Percentiles rank a stretch among this genome's conserved stretches.
Conservation (phyloP, 129 eudicot genomes). For the Ambrosia artemisiifolia region DNA sequence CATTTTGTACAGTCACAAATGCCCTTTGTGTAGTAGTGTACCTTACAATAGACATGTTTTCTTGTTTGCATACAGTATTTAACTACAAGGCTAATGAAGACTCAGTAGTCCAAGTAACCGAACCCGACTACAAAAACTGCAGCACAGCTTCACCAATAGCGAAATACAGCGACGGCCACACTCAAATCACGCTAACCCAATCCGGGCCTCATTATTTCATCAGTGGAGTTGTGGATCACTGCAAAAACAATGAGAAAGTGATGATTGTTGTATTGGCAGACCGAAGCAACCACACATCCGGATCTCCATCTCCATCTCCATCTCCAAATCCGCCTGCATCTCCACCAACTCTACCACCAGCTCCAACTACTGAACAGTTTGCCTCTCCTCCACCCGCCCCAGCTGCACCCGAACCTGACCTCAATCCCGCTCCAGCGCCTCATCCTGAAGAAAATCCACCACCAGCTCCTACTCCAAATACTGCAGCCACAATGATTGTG, state of each 20-base stretch:
- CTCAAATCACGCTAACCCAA: constrained; percentile 22
- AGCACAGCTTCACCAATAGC: constrained; percentile 36
- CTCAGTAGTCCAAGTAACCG: constrained; percentile 57
- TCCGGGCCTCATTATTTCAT: constrained; percentile 44
- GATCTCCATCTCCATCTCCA: constrained; percentile 31
- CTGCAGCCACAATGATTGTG: constrained; percentile 29
- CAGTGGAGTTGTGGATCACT: constrained; percentile 38
- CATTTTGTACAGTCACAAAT: not conserved
- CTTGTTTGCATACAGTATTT: constrained; percentile 38
- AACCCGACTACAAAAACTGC: constrained; percentile 49
- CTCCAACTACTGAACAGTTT: constrained; percentile 30
- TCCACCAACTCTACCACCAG: constrained; percentile 29
- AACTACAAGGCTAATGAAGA: constrained; percentile 47
- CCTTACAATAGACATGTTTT: not conserved
- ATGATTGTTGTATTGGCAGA: constrained; percentile 37
- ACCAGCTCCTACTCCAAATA: constrained; percentile 28
- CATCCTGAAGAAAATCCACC: not conserved
- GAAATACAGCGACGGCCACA: constrained; percentile 34
- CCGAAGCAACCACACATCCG: constrained; percentile 32
- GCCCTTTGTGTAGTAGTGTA: not conserved
- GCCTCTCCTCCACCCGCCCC: constrained; percentile 39
- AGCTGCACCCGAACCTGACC: constrained; percentile 25
- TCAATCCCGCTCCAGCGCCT: not conserved
- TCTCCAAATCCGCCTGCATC: constrained; percentile 31
- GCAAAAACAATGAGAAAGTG: constrained; percentile 35